These are phyloP conservation scores for Penicillium herquei DNA, from an alignment of 495 filamentous ascomycete genomes.

Conservation along the genomic window DNA sequence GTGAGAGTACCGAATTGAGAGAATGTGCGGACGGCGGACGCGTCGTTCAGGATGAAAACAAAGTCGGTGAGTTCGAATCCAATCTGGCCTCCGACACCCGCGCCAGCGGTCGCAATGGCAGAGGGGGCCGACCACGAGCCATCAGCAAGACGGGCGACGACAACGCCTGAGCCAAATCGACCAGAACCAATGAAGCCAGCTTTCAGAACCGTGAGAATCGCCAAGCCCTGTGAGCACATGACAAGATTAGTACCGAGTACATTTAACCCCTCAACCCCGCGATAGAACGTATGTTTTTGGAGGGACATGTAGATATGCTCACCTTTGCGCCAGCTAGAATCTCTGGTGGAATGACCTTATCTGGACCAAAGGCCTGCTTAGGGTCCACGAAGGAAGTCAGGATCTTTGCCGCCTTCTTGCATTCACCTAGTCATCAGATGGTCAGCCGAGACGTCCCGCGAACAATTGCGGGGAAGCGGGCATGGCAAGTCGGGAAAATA, in stretches of 20 bases:
- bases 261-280: conserved; percentile 6
- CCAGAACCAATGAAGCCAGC: conserved; percentile 92
- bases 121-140: conserved; percentile 93
- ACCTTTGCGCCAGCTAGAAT: conserved; percentile 92
- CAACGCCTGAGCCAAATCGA: conserved; percentile 89
- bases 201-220: conserved; percentile 92
- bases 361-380: conserved; percentile 88
- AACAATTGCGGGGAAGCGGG: conserved; percentile 40
- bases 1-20: conserved; percentile 88
- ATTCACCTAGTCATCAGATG: conserved; percentile 60
- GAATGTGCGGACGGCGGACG: conserved; percentile 87
- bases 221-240: conserved; percentile 66
- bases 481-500: conserved; percentile 11
- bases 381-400: conserved; percentile 94
- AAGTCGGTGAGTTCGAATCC: conserved; percentile 98
- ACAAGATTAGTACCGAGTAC: conserved; percentile 10
- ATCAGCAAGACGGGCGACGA: conserved; percentile 89
- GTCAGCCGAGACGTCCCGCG: conserved; percentile 28
- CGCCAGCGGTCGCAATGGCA: conserved; percentile 86
- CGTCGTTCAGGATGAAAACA: conserved; percentile 97
- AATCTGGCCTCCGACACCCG: conserved; percentile 94
- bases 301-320: conserved; percentile 14
- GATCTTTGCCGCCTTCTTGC: conserved; percentile 89
- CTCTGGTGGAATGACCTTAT: conserved; percentile 94
- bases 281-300: neutral